Conservation (phyloP, 768 basidiomycete genomes). For the Russula sp. region DNA sequence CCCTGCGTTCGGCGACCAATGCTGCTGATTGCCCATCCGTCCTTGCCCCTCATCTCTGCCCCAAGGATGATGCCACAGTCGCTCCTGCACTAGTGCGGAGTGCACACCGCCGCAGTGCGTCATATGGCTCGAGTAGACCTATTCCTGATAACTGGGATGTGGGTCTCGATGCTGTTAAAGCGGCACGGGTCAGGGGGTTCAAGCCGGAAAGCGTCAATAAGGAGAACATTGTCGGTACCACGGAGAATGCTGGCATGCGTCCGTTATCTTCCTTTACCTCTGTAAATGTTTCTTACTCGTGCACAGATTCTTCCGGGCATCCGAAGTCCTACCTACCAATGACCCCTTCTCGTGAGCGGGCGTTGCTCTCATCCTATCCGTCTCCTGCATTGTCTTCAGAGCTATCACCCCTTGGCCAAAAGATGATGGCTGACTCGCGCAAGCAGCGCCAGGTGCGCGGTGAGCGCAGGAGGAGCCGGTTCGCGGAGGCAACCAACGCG, state of each 20-base stretch:
- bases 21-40: background rate
- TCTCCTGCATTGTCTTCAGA: conserved; percentile 74
- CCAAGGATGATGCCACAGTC: background rate
- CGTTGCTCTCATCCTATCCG: conserved; percentile 42
- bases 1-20: conserved; percentile 9
- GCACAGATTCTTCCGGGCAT: conserved; percentile 11
- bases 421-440: conserved; percentile 66
- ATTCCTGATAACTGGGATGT: background rate
- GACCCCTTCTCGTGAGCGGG: conserved; percentile 46
- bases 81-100: conserved; percentile 10
- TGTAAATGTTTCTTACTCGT: background rate
- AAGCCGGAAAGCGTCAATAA: conserved; percentile 21
- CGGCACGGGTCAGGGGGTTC: conserved; percentile 4
- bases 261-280: background rate
- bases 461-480: conserved; percentile 17
- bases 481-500: conserved; percentile 7
- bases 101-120: conserved; percentile 22
- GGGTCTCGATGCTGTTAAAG: background rate
- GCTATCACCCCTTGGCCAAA: conserved; percentile 62
- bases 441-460: conserved; percentile 36
- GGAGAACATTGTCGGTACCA: conserved; percentile 14
- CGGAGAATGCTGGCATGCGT: conserved; percentile 5
- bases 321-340: conserved; percentile 35
- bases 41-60: background rate
- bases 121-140: conserved; percentile 9